These are phyloP conservation scores for Candida glaebosa DNA, from an alignment of 805 yeast species.

Conservation along the genomic window DNA sequence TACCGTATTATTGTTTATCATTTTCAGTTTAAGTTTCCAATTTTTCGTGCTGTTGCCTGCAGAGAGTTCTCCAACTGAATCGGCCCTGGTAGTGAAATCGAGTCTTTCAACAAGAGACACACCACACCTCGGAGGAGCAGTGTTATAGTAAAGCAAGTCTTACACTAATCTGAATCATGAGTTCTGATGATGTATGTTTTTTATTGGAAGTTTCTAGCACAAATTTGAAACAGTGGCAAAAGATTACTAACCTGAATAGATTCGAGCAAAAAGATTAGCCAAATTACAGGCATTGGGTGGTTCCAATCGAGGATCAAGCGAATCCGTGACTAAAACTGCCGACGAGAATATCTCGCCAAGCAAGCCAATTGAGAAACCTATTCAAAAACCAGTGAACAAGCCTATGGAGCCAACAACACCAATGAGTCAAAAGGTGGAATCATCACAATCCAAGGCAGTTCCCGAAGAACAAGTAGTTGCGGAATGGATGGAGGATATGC, in stretches of 20 bases:
- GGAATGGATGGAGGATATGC: slow-evolving; percentile 39
- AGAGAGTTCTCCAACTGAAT: not conserved
- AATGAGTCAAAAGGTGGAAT: not conserved
- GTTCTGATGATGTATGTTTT: slow-evolving; percentile 15
- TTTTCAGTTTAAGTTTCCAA: not conserved
- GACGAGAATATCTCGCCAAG: not conserved
- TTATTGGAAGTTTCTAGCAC: not conserved
- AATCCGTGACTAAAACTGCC: not conserved
- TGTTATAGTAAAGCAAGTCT: no score
- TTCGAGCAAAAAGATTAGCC: slow-evolving; percentile 53
- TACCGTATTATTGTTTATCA: not conserved
- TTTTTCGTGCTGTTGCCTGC: not conserved
- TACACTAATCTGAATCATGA: no score
- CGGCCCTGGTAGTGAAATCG: not conserved
- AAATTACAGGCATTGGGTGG: slow-evolving; percentile 27
- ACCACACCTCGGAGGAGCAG: no score
- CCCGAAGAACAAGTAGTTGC: slow-evolving; percentile 20
- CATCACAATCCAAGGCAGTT: not conserved
- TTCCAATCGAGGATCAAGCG: not conserved
- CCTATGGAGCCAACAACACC: not conserved
- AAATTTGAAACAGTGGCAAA: slow-evolving; percentile 1
- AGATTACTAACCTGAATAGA: slow-evolving; percentile 21
- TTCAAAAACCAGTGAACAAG: not conserved
- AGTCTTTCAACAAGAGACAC: no score
- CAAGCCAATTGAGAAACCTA: not conserved